A percentile compares a stretch with the other conserved stretches of the same genome.
phyloP scores from a whole-genome alignment of 441 rosid genomes.

The Gossypium lobatum region DNA sequence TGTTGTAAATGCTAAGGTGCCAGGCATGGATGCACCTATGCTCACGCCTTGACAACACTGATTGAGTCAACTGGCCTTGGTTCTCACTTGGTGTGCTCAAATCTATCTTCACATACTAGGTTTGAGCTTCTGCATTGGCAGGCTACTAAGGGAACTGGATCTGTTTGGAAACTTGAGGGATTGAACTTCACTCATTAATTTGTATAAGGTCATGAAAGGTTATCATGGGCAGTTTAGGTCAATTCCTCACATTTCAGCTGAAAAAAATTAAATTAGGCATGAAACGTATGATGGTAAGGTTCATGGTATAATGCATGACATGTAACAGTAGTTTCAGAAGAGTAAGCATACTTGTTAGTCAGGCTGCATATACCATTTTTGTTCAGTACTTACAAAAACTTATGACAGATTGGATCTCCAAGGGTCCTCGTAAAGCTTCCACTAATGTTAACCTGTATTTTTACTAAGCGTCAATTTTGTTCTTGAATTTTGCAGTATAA shows the following conservation, averaged over 20 bases:
- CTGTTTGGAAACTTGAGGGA: neutral
- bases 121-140: neutral
- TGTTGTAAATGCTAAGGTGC: too few species aligned
- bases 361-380: neutral
- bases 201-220: neutral
- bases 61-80: neutral
- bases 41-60: too few species aligned
- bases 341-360: neutral
- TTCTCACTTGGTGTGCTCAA: neutral
- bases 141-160: neutral
- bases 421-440: neutral
- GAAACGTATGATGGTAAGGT: neutral
- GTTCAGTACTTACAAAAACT: constrained; percentile 1
- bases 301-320: neutral
- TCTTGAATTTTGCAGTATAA: neutral
- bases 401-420: neutral
- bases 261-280: neutral
- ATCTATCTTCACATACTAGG: neutral
- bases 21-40: too few species aligned
- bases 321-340: neutral
- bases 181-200: neutral
- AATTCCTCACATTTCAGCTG: neutral
- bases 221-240: neutral
- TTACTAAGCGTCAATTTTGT: neutral
- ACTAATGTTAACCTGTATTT: neutral